These are phyloP conservation scores for Chalciporus sphaerocephalus DNA, from an alignment of 768 basidiomycete genomes.

Conservation along the genomic window DNA sequence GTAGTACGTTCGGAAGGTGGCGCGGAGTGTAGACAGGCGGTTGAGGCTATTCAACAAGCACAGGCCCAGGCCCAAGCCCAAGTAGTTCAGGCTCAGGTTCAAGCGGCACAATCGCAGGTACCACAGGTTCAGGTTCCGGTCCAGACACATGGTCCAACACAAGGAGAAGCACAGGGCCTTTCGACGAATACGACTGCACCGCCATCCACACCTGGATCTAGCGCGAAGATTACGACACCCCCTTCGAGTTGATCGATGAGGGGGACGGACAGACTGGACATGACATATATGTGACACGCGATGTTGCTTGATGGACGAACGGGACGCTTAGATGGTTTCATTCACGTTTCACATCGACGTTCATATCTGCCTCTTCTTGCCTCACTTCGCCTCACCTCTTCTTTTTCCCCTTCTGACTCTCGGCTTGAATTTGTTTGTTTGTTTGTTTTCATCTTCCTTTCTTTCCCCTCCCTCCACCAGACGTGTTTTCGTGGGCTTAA, in stretches of 20 bases:
- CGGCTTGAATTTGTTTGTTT: no score
- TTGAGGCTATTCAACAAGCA: constrained; percentile 36
- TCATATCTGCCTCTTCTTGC: neutral
- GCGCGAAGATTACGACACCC: constrained; percentile 16
- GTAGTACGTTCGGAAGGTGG: constrained; percentile 83
- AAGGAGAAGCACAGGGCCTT: constrained; percentile 21
- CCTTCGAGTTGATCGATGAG: constrained; percentile 14
- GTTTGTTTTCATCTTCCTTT: neutral
- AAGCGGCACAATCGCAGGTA: constrained; percentile 10
- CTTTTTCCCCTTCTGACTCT: constrained; percentile 1
- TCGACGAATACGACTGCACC: constrained; percentile 11
- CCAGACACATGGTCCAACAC: constrained; percentile 21
- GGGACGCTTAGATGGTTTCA: constrained; percentile 24
- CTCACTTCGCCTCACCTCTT: constrained; percentile 3
- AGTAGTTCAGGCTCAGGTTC: constrained; percentile 13
- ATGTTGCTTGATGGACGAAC: constrained; percentile 14
- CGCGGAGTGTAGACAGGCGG: constrained; percentile 60
- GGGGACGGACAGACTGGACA: constrained; percentile 7
- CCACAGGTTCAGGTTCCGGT: constrained; percentile 20
- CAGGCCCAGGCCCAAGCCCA: constrained; percentile 27
- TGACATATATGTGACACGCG: constrained; percentile 19
- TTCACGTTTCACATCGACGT: constrained; percentile 3
- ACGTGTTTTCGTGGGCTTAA: neutral
- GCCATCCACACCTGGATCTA: constrained; percentile 24
- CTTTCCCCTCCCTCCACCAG: neutral